Evolutionary conservation across 495 filamentous ascomycete genomes (phyloP).

Genomic region (Massariosphaeria phaeospora): DNA sequence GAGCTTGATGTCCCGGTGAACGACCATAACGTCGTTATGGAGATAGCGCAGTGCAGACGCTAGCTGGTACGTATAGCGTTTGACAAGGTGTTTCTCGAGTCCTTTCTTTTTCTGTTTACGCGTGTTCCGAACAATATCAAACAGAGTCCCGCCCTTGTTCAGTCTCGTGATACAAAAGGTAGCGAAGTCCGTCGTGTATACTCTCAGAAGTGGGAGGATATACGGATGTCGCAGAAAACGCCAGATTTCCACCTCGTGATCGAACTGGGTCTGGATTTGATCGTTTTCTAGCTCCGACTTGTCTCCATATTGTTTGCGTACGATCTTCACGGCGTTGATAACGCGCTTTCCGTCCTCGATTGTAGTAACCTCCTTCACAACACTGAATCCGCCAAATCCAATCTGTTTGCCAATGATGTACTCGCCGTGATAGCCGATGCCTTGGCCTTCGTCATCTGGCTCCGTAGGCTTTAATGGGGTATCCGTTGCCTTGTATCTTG

Average conservation of each 20-base stretch:
- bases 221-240: conserved; percentile 62
- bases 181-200: conserved; percentile 65
- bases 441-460: conserved; percentile 69
- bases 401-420: conserved; percentile 71
- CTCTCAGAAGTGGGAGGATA: conserved; percentile 60
- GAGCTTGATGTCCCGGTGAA: conserved; percentile 71
- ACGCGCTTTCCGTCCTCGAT: conserved; percentile 54
- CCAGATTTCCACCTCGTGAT: conserved; percentile 70
- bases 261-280: conserved; percentile 64
- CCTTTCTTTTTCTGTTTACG: conserved; percentile 45
- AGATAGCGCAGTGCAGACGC: conserved; percentile 66
- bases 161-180: conserved; percentile 72
- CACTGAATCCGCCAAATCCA: conserved; percentile 65
- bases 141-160: conserved; percentile 64
- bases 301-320: conserved; percentile 56
- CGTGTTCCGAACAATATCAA: conserved; percentile 59
- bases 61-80: conserved; percentile 63
- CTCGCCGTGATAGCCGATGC: conserved; percentile 56
- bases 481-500: conserved; percentile 47
- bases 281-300: conserved; percentile 62
- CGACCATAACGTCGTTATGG: conserved; percentile 65
- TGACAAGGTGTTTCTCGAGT: conserved; percentile 50
- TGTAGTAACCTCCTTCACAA: conserved; percentile 66
- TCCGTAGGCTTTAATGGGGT: conserved; percentile 44
- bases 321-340: conserved; percentile 65